phyloP scores from a whole-genome alignment of 1,284 basidiomycete genomes.

The Austroboletus niveus region DNA sequence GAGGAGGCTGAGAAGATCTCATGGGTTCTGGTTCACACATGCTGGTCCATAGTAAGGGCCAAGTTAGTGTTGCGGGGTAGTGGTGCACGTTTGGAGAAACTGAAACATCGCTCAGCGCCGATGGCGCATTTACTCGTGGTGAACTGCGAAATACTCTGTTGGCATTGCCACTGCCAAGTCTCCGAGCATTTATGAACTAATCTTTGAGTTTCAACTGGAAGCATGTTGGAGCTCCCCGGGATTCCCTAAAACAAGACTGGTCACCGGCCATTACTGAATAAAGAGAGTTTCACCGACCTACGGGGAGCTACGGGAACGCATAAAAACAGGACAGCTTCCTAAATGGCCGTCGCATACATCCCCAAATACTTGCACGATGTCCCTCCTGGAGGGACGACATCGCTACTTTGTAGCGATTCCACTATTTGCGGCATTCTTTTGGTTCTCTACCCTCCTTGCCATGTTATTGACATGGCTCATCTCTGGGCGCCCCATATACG shows the following conservation, averaged over 20 bases:
- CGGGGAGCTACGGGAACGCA: background rate
- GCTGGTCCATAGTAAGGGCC: no score
- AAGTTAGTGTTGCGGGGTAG: no score
- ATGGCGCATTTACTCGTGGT: background rate
- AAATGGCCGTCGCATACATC: background rate
- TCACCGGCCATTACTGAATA: background rate
- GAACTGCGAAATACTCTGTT: background rate
- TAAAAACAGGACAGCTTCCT: conserved; percentile 5
- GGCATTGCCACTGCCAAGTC: background rate
- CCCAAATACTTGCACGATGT: conserved; percentile 12
- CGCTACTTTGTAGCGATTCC: conserved; percentile 68
- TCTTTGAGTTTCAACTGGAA: background rate
- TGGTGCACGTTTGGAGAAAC: no score
- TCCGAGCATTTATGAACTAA: background rate
- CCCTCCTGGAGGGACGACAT: conserved; percentile 28
- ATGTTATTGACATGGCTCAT: conserved; percentile 68
- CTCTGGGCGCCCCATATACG: conserved; percentile 47
- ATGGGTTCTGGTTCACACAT: no score
- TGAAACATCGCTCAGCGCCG: no score
- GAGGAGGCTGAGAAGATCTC: no score
- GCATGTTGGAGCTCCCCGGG: no score
- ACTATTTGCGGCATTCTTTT: conserved; percentile 54
- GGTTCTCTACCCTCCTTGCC: conserved; percentile 62
- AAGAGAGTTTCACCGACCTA: background rate
- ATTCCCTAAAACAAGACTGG: background rate